Conservation (phyloP, 169 alveolate genomes). For the Eimeria maxima region DNA sequence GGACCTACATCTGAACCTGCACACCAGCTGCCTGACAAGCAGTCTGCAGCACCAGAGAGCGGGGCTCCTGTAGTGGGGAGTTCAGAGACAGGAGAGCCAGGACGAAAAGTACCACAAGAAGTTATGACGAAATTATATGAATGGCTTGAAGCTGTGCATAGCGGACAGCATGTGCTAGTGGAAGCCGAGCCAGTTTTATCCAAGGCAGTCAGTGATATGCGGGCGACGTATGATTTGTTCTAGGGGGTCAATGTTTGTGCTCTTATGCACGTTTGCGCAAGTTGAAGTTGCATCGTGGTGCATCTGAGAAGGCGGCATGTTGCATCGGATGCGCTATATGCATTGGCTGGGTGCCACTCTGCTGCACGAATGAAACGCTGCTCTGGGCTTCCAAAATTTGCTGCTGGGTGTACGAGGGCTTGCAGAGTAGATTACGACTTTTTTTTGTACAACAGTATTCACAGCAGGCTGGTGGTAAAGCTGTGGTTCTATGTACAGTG, state of each 20-base stretch:
- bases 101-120: not conserved
- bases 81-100: not conserved
- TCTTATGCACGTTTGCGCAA: not conserved
- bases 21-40: not conserved
- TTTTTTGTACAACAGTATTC: not conserved
- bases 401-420: not conserved
- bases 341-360: not conserved
- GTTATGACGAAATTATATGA: not conserved
- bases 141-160: not conserved
- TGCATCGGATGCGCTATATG: not conserved
- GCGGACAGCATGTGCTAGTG: not conserved
- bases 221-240: not conserved
- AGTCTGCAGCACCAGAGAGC: not conserved
- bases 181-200: not conserved
- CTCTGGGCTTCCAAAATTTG: not conserved
- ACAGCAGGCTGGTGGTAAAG: not conserved
- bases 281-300: not conserved
- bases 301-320: not conserved
- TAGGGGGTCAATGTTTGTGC: not conserved
- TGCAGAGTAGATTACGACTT: conserved; percentile 3
- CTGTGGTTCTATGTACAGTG: not conserved
- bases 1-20: not conserved
- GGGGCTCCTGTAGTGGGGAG: not conserved
- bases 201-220: not conserved
- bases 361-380: not conserved